Conservation (phyloP, 345 rosid genomes). For the Ricinus communis region DNA sequence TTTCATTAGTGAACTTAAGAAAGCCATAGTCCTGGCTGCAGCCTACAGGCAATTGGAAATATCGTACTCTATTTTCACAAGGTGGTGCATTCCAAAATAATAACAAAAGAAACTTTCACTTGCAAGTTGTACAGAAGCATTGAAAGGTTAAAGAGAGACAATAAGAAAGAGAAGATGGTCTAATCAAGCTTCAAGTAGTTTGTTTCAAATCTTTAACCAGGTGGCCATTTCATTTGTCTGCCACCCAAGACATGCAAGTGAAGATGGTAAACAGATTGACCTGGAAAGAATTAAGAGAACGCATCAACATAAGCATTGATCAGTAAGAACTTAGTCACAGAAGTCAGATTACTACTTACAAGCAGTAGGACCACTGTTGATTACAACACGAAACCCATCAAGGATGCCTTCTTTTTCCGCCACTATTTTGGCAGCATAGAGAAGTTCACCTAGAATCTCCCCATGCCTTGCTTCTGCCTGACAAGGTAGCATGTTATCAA, state of each 20-base stretch:
- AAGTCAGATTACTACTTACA: constrained; percentile 47
- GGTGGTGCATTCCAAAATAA: too few relatives aligned
- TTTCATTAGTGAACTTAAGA: too few relatives aligned
- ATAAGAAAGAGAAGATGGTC: too few relatives aligned
- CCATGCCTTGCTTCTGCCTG: constrained; percentile 81
- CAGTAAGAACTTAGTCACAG: not conserved
- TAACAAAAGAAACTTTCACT: too few relatives aligned
- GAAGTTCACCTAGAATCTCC: constrained; percentile 75
- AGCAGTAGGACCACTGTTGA: constrained; percentile 77
- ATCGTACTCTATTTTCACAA: too few relatives aligned
- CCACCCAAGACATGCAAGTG: constrained; percentile 90
- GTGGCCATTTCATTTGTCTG: constrained; percentile 90
- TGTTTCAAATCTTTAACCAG: constrained; percentile 44
- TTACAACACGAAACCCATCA: constrained; percentile 87
- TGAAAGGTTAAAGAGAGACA: too few relatives aligned
- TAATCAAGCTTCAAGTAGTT: not conserved
- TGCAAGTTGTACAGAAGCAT: too few relatives aligned
- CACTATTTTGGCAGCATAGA: constrained; percentile 71
- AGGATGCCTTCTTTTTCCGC: constrained; percentile 92
- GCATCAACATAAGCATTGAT: not conserved
- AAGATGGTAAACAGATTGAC: constrained; percentile 94
- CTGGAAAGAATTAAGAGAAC: constrained; percentile 32
- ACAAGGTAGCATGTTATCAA: constrained; percentile 1
- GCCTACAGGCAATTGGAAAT: too few relatives aligned
- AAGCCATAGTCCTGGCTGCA: too few relatives aligned